Evolutionary conservation across 768 basidiomycete genomes (phyloP), one percentile per base, ranked within the genome.

Genomic region (Panaeolus papilionaceus): DNA sequence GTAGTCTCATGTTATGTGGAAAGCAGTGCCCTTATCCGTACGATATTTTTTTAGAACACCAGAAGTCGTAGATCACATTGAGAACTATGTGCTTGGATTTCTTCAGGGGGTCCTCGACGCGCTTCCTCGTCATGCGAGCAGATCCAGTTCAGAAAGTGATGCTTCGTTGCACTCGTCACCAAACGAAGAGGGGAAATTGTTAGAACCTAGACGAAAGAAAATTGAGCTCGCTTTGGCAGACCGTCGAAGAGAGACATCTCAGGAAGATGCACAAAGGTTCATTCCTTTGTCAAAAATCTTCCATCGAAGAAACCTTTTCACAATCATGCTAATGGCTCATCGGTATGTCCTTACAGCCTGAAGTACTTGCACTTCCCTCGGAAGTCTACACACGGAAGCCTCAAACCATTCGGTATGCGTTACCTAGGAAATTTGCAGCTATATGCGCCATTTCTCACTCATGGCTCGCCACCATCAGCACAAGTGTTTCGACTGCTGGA

Each of bases 401-500:
- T 79, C 28, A 78, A 76, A 63, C 72, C 80, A 7, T 73, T 85
- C 45, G 84, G 84, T 82, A 67, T 66, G 77, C 70, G 33, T 49
- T 7, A 6, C 4, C 47, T 10, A 20, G 23, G 1, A 26, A 18
- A 44, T 44, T 49, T 23, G n/a, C 47, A 23, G 38, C 38, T 73
- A 68, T 71, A 70, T 71, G 68, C 70, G 65, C 44, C 44, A 6
- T 26, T 23, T 23, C 4, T 33, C 5, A 33, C 5, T 10, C 39
- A 7, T n/a, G 26, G 47, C 62, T 38, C 47, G 61, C 42, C 23
- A 51, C 33, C 28, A 45, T 28, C 69, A 95, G 93, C 93, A 2
- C 91, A 90, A 71, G 74, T 94, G 9, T 83, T 94, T 70, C 84
- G 82, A 33, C 84, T 93, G 3, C 78, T 92, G 61, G 87, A 93